These are phyloP conservation scores for Auricularia cornea DNA, from an alignment of 768 basidiomycete species.

Conservation along the genomic window DNA sequence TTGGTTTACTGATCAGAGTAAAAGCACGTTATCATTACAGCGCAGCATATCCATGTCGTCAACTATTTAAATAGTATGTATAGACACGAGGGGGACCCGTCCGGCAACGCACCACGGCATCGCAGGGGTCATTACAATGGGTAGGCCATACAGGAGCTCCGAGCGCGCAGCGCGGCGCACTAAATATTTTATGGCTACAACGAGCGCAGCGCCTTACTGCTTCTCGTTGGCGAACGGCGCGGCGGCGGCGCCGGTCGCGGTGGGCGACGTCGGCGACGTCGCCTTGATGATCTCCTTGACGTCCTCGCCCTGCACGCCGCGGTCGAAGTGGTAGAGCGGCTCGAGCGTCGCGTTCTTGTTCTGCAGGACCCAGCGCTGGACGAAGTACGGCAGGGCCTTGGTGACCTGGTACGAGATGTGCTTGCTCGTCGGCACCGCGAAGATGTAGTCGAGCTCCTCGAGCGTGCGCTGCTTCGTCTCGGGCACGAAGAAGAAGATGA, in stretches of 20 bases:
- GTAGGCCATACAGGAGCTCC: not conserved
- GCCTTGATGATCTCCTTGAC: not conserved
- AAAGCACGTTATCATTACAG: no score
- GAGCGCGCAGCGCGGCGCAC: not conserved
- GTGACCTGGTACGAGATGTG: conserved; percentile 38
- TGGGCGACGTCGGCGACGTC: not conserved
- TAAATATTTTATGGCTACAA: not conserved
- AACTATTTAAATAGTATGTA: not conserved
- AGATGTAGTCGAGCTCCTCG: conserved; percentile 15
- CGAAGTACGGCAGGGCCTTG: conserved; percentile 38
- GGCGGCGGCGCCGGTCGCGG: not conserved
- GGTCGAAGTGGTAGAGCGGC: conserved; percentile 44
- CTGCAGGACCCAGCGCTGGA: conserved; percentile 40
- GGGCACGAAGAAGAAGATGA: conserved; percentile 51
- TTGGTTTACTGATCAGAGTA: no score
- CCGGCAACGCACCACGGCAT: not conserved
- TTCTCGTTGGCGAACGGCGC: not conserved
- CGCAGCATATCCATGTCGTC: no score
- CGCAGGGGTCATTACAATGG: not conserved
- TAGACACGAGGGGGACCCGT: not conserved
- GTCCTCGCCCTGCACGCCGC: not conserved
- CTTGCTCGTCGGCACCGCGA: conserved; percentile 37
- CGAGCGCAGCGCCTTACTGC: not conserved
- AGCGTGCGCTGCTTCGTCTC: conserved; percentile 28
- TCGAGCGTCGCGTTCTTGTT: conserved; percentile 26